phyloP scores from a whole-genome alignment of 2,329 filamentous ascomycete genomes.

The Talaromyces amestolkiae region DNA sequence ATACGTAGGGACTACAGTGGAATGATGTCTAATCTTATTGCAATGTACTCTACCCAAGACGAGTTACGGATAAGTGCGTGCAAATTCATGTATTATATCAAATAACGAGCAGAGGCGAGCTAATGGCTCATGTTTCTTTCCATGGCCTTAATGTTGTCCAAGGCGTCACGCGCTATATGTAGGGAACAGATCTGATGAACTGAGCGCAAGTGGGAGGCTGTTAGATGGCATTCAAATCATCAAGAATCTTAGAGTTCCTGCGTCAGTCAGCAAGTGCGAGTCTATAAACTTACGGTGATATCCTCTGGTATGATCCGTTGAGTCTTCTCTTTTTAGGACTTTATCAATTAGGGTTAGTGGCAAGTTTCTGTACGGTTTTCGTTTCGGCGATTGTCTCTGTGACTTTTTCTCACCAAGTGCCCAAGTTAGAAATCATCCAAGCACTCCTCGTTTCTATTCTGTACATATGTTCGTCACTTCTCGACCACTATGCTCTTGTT shows the following conservation, averaged over 20 bases:
- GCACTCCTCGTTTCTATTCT: neutral
- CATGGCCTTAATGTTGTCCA: neutral
- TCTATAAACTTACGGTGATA: neutral
- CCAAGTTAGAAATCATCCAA: too few relatives aligned
- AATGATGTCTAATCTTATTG: too few relatives aligned
- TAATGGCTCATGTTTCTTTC: neutral
- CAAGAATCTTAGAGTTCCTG: neutral
- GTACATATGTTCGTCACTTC: neutral
- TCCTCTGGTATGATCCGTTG: neutral
- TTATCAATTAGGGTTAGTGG: neutral
- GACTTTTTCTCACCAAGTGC: neutral
- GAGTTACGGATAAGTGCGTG: neutral
- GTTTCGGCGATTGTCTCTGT: neutral
- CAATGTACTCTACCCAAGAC: neutral
- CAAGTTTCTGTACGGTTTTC: neutral
- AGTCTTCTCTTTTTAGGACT: neutral
- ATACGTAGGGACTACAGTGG: too few relatives aligned
- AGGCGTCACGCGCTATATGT: neutral
- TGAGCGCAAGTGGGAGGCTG: neutral
- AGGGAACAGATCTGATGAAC: neutral
- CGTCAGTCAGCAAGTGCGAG: neutral
- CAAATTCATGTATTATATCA: neutral
- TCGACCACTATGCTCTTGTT: neutral
- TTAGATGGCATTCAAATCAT: neutral
- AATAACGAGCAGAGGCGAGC: neutral